phyloP scores from a whole-genome alignment of 2,329 filamentous ascomycete species.

The Aspergillus sp. region DNA sequence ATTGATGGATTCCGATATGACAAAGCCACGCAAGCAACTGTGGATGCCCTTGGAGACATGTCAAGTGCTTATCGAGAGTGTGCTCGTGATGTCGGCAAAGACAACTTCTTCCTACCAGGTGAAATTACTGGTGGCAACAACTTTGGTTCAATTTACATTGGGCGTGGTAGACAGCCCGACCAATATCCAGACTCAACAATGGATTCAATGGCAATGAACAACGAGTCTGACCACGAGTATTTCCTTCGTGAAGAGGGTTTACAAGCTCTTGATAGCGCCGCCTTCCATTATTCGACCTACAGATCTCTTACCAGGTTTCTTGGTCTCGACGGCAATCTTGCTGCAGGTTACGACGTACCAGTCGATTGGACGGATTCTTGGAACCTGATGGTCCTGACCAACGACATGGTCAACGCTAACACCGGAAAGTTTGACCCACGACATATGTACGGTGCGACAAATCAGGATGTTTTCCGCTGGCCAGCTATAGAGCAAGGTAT shows the following conservation, averaged over 20 bases:
- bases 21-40: slow-evolving; percentile 64
- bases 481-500: slow-evolving; percentile 59
- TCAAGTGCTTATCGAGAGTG: slow-evolving; percentile 58
- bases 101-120: slow-evolving; percentile 64
- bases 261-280: slow-evolving; percentile 58
- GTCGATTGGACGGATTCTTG: slow-evolving; percentile 57
- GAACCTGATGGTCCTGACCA: slow-evolving; percentile 58
- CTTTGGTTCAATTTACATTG: slow-evolving; percentile 62
- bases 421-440: slow-evolving; percentile 63
- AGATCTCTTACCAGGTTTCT: slow-evolving; percentile 62
- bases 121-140: slow-evolving; percentile 65
- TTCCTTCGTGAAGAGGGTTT: slow-evolving; percentile 56
- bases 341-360: slow-evolving; percentile 54
- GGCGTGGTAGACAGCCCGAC: slow-evolving; percentile 59
- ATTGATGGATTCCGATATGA: slow-evolving; percentile 68
- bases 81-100: slow-evolving; percentile 57
- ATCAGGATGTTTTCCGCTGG: slow-evolving; percentile 68
- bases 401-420: slow-evolving; percentile 61
- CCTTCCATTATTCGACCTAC: slow-evolving; percentile 66
- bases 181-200: slow-evolving; percentile 51
- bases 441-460: slow-evolving; percentile 64
- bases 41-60: slow-evolving; percentile 61
- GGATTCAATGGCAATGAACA: slow-evolving; percentile 51
- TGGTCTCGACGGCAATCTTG: slow-evolving; percentile 58
- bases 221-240: slow-evolving; percentile 42